Conservation (phyloP, 495 filamentous ascomycete species). For the Pyrenula aspistea region DNA sequence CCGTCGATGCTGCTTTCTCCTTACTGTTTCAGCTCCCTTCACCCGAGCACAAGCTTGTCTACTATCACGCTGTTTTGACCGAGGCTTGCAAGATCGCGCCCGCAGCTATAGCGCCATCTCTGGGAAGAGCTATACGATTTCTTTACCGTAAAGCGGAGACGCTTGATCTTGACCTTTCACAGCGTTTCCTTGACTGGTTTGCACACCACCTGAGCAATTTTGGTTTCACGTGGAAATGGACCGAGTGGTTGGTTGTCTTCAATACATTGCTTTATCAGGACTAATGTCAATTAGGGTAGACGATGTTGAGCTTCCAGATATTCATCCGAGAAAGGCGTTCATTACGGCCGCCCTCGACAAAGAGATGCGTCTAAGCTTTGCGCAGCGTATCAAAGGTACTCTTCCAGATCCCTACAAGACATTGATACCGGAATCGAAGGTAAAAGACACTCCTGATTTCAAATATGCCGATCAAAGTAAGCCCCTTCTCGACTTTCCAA, state of each 20-base stretch:
- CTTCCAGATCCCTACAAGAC: conserved; percentile 74
- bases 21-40: conserved; percentile 80
- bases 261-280: neutral
- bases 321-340: conserved; percentile 86
- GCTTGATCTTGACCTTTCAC: conserved; percentile 76
- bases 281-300: conserved; percentile 44
- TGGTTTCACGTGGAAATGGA: conserved; percentile 99
- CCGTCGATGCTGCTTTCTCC: conserved; percentile 92
- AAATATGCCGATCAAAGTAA: conserved; percentile 76
- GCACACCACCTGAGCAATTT: conserved; percentile 97
- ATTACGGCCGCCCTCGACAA: conserved; percentile 86
- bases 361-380: conserved; percentile 93
- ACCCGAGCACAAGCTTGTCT: conserved; percentile 88
- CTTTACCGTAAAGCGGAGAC: conserved; percentile 68
- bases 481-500: conserved; percentile 15
- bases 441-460: conserved; percentile 87
- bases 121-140: conserved; percentile 88
- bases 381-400: conserved; percentile 88
- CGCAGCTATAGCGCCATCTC: conserved; percentile 86
- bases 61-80: conserved; percentile 89
- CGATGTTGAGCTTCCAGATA: conserved; percentile 60
- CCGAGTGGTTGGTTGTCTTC: conserved; percentile 60
- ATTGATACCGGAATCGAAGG: conserved; percentile 75
- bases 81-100: conserved; percentile 93
- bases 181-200: conserved; percentile 96